These are phyloP conservation scores for Immersiella caudata DNA, from an alignment of 495 filamentous ascomycete species.

Conservation along the genomic window DNA sequence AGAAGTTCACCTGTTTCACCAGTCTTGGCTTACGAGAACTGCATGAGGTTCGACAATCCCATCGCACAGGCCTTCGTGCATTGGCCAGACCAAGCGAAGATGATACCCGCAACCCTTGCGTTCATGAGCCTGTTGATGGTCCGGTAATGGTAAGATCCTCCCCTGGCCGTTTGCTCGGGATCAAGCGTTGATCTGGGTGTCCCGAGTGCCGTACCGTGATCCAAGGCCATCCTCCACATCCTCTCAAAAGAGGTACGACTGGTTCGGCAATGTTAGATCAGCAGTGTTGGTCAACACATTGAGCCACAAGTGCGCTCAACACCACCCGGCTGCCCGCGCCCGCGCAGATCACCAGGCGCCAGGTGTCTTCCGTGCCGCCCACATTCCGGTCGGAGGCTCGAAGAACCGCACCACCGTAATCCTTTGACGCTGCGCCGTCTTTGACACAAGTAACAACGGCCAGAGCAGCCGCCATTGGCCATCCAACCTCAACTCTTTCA, in stretches of 20 bases:
- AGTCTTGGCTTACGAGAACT: background rate
- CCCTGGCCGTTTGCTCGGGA: background rate
- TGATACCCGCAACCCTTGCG: background rate
- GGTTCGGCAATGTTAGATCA: background rate
- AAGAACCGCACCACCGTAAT: background rate
- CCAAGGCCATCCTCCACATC: background rate
- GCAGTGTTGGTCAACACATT: background rate
- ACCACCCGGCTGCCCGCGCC: background rate
- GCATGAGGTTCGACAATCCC: background rate
- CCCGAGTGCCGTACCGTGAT: background rate
- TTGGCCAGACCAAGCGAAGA: background rate
- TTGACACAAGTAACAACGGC: too few relatives aligned
- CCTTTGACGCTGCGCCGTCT: too few relatives aligned
- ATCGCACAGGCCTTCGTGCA: background rate
- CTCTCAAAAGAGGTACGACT: background rate
- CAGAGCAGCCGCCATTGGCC: too few relatives aligned
- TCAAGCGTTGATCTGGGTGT: background rate
- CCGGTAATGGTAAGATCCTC: background rate
- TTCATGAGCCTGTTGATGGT: background rate
- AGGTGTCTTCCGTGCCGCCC: background rate
- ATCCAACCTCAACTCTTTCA: too few relatives aligned
- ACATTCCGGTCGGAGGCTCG: background rate
- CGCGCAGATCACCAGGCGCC: background rate
- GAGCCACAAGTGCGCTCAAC: background rate
- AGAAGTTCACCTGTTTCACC: background rate